Conservation (phyloP, 176 grass and related monocot species). For the Musa beccarii region DNA sequence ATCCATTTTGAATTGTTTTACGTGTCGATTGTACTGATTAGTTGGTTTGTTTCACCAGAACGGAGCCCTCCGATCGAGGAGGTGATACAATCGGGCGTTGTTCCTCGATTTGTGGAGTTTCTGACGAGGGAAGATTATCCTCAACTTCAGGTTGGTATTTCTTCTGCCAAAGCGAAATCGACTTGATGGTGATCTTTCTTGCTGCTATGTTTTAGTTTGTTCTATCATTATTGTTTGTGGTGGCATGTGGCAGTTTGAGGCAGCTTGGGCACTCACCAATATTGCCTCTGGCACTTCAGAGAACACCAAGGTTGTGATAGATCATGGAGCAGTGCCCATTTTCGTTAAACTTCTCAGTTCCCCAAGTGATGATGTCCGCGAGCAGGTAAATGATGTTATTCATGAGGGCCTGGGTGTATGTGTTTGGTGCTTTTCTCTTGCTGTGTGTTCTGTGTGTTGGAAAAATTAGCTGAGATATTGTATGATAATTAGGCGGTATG, state of each 20-base stretch:
- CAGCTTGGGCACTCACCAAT: conserved; percentile 91
- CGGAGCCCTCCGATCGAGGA: conserved; percentile 86
- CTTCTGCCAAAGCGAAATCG: not conserved
- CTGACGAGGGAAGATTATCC: conserved; percentile 78
- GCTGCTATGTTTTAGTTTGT: not conserved
- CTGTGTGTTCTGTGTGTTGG: not conserved
- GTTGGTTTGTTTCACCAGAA: conserved; percentile 25
- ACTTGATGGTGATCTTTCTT: not conserved
- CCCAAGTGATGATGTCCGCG: conserved; percentile 70
- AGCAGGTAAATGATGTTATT: conserved; percentile 39
- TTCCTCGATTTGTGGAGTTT: conserved; percentile 77
- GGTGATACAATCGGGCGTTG: conserved; percentile 75
- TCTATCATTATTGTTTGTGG: not conserved
- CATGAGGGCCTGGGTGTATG: not conserved
- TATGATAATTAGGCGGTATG: conserved; percentile 55
- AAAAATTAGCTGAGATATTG: not conserved
- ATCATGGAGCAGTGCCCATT: conserved; percentile 69
- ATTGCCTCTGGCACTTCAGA: conserved; percentile 93
- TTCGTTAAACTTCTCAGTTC: conserved; percentile 81
- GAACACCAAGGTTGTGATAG: conserved; percentile 83
- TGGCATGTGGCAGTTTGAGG: conserved; percentile 63
- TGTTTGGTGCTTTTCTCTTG: not conserved
- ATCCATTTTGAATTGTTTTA: not conserved
- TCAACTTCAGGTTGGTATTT: conserved; percentile 67
- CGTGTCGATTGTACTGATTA: not conserved